Percentiles rank a stretch among this genome's conserved stretches.
Conservation (phyloP, 805 yeast species). For the Priceomyces castillae region DNA sequence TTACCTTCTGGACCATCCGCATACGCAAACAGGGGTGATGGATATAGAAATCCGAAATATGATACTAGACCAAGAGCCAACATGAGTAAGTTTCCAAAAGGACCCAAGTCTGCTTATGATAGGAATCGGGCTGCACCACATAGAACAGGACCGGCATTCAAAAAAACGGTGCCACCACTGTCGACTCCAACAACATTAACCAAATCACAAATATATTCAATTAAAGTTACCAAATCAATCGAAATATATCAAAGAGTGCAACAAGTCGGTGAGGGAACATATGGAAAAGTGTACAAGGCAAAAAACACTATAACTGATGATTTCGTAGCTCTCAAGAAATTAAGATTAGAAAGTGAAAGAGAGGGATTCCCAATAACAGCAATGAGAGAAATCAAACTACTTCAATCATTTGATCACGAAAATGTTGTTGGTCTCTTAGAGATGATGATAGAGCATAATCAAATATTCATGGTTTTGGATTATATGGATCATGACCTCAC, state of each 20-base stretch:
- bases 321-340: slow-evolving; percentile 80
- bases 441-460: slow-evolving; percentile 79
- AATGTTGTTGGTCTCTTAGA: slow-evolving; percentile 81
- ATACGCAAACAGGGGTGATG: slow-evolving; percentile 6
- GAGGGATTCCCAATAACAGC: slow-evolving; percentile 98
- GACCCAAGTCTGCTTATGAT: slow-evolving; percentile 8
- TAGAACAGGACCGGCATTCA: slow-evolving; percentile 2
- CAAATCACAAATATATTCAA: slow-evolving; percentile 32
- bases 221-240: slow-evolving; percentile 24
- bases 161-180: not conserved
- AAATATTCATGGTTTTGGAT: slow-evolving; percentile 86
- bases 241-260: slow-evolving; percentile 64
- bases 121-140: slow-evolving; percentile 1
- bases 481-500: slow-evolving; percentile 92
- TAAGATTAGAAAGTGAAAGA: slow-evolving; percentile 80
- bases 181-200: slow-evolving; percentile 11
- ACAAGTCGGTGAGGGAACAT: slow-evolving; percentile 99
- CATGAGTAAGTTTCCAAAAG: slow-evolving; percentile 12
- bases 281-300: slow-evolving; percentile 94
- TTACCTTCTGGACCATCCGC: slow-evolving; percentile 10
- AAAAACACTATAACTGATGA: slow-evolving; percentile 63
- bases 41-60: slow-evolving; percentile 4
- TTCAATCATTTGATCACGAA: slow-evolving; percentile 78
- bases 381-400: slow-evolving; percentile 79
- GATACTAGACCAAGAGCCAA: slow-evolving; percentile 6